These are phyloP conservation scores for Chenopodium formosanum DNA, from an alignment of 148 eudicot genomes.

Conservation along the genomic window DNA sequence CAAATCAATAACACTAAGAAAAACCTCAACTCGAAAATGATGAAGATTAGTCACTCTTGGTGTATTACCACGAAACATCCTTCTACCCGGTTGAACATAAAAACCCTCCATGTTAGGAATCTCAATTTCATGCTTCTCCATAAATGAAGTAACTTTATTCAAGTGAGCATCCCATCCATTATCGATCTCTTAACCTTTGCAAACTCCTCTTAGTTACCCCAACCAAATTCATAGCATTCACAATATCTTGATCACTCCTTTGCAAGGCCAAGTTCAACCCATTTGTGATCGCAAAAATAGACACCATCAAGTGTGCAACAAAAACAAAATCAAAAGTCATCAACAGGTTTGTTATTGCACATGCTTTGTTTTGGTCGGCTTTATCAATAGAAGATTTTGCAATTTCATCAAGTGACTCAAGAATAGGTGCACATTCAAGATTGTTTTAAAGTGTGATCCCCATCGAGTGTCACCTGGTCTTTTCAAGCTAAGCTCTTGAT, in stretches of 20 bases:
- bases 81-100: too few relatives aligned
- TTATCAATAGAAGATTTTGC: neutral
- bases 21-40: too few relatives aligned
- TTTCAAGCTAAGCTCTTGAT: conserved; percentile 6
- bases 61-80: too few relatives aligned
- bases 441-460: conserved; percentile 16
- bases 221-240: neutral
- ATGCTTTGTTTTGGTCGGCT: neutral
- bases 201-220: neutral
- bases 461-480: conserved; percentile 12
- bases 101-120: neutral
- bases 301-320: too few relatives aligned
- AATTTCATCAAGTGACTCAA: conserved; percentile 12
- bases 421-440: conserved; percentile 4
- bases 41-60: too few relatives aligned
- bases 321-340: neutral
- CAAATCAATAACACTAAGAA: too few relatives aligned
- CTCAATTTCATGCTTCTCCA: neutral
- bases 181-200: conserved; percentile 10
- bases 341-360: conserved; percentile 10
- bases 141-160: neutral
- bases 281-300: too few relatives aligned
- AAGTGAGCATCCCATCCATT: conserved; percentile 11
- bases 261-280: too few relatives aligned
- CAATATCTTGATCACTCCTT: too few relatives aligned